phyloP scores from a whole-genome alignment of 2,329 filamentous ascomycete species.

The Aphanoascus verrucosus region DNA sequence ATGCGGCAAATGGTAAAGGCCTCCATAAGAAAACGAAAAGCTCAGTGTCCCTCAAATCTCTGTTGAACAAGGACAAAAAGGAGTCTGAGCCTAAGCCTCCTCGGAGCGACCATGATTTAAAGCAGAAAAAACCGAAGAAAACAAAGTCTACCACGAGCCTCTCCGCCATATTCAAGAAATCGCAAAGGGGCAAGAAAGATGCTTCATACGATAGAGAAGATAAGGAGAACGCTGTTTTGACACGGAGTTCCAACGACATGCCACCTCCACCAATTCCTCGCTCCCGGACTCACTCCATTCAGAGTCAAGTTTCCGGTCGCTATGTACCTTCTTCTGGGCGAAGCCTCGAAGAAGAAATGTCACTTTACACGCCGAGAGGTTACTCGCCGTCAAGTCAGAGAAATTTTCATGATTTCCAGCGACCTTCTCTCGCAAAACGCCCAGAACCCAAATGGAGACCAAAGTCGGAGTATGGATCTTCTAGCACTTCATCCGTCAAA shows the following conservation, averaged over 20 bases:
- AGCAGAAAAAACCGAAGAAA: slow-evolving; percentile 50
- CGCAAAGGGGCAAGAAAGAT: slow-evolving; percentile 56
- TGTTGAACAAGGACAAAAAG: slow-evolving; percentile 39
- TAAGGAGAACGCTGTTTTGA: slow-evolving; percentile 67
- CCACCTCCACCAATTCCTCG: slow-evolving; percentile 2
- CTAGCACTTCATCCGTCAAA: slow-evolving; percentile 33
- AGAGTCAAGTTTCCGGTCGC: slow-evolving; percentile 27
- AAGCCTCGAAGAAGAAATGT: slow-evolving; percentile 45
- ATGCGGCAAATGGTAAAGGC: slow-evolving; percentile 26
- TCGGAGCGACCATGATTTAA: slow-evolving; percentile 24
- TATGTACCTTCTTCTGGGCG: slow-evolving; percentile 37
- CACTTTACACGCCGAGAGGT: slow-evolving; percentile 47
- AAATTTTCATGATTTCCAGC: slow-evolving; percentile 47
- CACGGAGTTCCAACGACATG: slow-evolving; percentile 20
- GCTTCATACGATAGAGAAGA: slow-evolving; percentile 42
- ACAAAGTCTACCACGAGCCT: slow-evolving; percentile 75
- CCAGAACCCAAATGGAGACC: slow-evolving; percentile 38
- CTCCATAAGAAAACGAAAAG: slow-evolving; percentile 47
- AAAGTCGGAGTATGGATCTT: slow-evolving; percentile 41
- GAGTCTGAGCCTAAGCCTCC: slow-evolving; percentile 27
- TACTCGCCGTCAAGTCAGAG: slow-evolving; percentile 53
- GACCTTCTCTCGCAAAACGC: slow-evolving; percentile 35
- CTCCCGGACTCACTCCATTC: slow-evolving; percentile 7
- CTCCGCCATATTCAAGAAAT: slow-evolving; percentile 63
- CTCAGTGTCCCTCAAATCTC: slow-evolving; percentile 43